Percentiles rank a stretch among this genome's conserved stretches.
Evolutionary conservation across 2,329 filamentous ascomycete species (phyloP).

Genomic region (Nothophaeocryptopus gaeumannii): DNA sequence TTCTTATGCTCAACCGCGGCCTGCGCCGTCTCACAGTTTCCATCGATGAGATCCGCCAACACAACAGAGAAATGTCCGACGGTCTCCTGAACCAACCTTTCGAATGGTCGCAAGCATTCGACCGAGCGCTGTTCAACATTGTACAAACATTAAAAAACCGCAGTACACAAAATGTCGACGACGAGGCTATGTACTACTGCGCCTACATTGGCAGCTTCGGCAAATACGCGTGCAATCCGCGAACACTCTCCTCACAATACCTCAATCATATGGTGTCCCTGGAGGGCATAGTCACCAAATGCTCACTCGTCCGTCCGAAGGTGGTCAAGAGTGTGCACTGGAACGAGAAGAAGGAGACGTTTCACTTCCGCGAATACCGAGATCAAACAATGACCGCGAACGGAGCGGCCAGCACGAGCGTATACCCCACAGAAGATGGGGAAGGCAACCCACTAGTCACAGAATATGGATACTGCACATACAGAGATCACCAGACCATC

Average conservation of each 20-base stretch:
- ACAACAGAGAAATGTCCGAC: constrained; percentile 78
- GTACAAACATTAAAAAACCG: constrained; percentile 75
- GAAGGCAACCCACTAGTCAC: constrained; percentile 90
- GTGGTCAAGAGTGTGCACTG: constrained; percentile 98
- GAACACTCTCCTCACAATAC: constrained; percentile 82
- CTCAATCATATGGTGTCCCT: constrained; percentile 96
- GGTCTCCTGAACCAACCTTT: constrained; percentile 81
- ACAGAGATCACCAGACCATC: constrained; percentile 94
- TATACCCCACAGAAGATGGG: constrained; percentile 91
- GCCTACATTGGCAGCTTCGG: constrained; percentile 97
- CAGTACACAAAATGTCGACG: constrained; percentile 69
- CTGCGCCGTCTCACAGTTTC: constrained; percentile 57
- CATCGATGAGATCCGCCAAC: constrained; percentile 86
- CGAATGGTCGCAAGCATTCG: constrained; percentile 83
- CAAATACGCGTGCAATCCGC: constrained; percentile 88
- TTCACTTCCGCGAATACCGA: constrained; percentile 84
- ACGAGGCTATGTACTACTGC: constrained; percentile 85
- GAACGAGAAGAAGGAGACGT: constrained; percentile 80
- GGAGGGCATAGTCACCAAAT: constrained; percentile 95
- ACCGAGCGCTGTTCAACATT: constrained; percentile 84
- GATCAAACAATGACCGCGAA: constrained; percentile 96
- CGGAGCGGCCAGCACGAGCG: constrained; percentile 81
- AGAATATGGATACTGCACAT: constrained; percentile 93
- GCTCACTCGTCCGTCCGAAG: constrained; percentile 91
- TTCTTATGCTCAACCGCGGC: constrained; percentile 66